Evolutionary conservation across 2,329 filamentous ascomycete species (phyloP), one percentile per base, ranked within the genome.

Genomic region (Dendrostoma leiphaemia): DNA sequence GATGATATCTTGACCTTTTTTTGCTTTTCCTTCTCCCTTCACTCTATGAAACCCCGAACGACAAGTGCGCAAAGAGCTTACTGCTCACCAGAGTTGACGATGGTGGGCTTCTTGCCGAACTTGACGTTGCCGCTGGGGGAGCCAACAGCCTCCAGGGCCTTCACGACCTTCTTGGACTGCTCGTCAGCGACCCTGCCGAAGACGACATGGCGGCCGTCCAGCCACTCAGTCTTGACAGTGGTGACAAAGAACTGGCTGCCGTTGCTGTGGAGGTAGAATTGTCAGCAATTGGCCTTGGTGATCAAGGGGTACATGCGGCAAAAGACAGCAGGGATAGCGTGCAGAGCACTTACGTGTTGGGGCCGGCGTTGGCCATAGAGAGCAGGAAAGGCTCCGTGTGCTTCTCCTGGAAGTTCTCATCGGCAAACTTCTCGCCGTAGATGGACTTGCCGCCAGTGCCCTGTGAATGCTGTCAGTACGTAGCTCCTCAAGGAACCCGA

Each of bases 161-260:
- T 80, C 71, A 88, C 82, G 54, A 85, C 61, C 28, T 72, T 65
- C 70, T 83, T 63, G 54, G 74, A 78, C 41, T 71, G 61, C 1
- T 70, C 57, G 59, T 80, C 77, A 55, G 76, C 75, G 44, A 92
- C 88, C 77, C 89, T 79, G 70, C 90, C 90, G 75, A 92, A 92
- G 70, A 91, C 89, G 73, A 91, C 88, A 81, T 94, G 90, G 72
- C 88, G 88, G 69, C 83, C 84, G 71, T 94, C 82, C 64, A 94
- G 81, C 81, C 96, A 96, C 53, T 86, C 86, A 58, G 94, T 97
- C 57, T 86, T 82, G 48, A 96, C 91, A 53, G 93, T 97, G 67
- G 93, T 97, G 71, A 97, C 79, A 81, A 97, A 97, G 83, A 97
- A 97, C 75, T 97, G 93, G 48, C 90, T 96, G 67, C 94, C 94